Percentiles rank a stretch among this genome's conserved stretches.
Conservation (phyloP, 768 basidiomycete genomes). For the Agaricus blazei region DNA sequence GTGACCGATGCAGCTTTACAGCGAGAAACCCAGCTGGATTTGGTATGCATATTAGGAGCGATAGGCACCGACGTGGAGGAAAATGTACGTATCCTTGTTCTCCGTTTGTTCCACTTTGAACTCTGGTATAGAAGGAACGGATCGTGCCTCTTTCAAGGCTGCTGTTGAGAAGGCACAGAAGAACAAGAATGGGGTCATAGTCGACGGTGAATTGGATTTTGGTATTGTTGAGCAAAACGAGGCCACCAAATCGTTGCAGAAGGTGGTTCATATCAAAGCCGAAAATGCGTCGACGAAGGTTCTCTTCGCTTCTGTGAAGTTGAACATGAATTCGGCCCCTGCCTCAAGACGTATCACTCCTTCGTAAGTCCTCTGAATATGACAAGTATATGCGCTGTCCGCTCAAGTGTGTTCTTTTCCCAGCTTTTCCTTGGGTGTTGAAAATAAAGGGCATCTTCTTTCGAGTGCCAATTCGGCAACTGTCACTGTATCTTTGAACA, state of each 20-base stretch:
- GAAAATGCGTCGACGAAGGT: conserved; percentile 22
- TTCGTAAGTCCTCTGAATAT: background rate
- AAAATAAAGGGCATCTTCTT: conserved; percentile 16
- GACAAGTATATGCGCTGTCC: background rate
- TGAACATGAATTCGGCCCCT: background rate
- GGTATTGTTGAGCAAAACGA: conserved; percentile 38
- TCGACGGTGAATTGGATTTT: conserved; percentile 44
- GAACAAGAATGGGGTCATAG: conserved; percentile 46
- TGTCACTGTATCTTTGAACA: conserved; percentile 27
- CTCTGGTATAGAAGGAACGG: too few species aligned
- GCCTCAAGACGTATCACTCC: background rate
- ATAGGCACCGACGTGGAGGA: conserved; percentile 1
- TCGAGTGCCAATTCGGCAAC: conserved; percentile 17
- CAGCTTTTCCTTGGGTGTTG: conserved; percentile 21
- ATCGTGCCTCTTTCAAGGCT: conserved; percentile 25
- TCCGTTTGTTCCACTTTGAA: background rate
- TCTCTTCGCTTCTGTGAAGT: conserved; percentile 12
- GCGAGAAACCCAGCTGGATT: conserved; percentile 15
- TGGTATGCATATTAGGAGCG: background rate
- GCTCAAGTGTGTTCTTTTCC: background rate
- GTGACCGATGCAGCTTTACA: conserved; percentile 32
- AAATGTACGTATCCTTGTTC: background rate
- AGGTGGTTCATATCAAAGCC: conserved; percentile 19
- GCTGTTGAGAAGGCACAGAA: conserved; percentile 47
- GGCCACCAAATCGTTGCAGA: conserved; percentile 19